These are phyloP conservation scores for Claviceps monticola DNA, from an alignment of 2,329 filamentous ascomycete species.

Conservation along the genomic window DNA sequence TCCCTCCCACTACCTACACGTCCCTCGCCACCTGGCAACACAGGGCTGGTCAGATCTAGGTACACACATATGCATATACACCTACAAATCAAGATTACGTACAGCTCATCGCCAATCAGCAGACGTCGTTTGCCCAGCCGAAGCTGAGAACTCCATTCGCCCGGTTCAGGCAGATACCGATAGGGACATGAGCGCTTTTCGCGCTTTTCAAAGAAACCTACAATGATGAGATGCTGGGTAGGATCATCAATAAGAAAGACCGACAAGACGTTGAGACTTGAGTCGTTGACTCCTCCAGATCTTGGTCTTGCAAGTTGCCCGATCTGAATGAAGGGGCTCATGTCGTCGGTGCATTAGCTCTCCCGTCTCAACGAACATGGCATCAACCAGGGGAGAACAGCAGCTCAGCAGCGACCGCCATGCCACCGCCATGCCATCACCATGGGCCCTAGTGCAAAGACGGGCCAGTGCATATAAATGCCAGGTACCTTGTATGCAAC, in stretches of 20 bases:
- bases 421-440: not conserved
- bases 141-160: not conserved
- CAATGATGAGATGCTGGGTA: not conserved
- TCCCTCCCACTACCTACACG: not conserved
- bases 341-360: conserved; percentile 9
- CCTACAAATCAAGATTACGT: conserved; percentile 1
- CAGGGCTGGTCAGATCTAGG: conserved; percentile 4
- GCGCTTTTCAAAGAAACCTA: too few relatives aligned
- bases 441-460: not conserved
- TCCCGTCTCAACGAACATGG: conserved; percentile 8
- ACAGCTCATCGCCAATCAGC: not conserved
- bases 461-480: conserved; percentile 2
- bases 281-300: not conserved
- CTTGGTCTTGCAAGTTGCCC: not conserved
- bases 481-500: not conserved
- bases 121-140: not conserved
- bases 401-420: not conserved
- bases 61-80: not conserved
- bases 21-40: not conserved
- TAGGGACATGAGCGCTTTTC: not conserved
- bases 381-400: not conserved
- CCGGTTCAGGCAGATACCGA: not conserved
- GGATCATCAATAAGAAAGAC: not conserved
- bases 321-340: conserved; percentile 2
- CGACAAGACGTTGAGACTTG: too few relatives aligned